Evolutionary conservation across 1,139 yeast species (phyloP).

Genomic region (Pichia cactophila): DNA sequence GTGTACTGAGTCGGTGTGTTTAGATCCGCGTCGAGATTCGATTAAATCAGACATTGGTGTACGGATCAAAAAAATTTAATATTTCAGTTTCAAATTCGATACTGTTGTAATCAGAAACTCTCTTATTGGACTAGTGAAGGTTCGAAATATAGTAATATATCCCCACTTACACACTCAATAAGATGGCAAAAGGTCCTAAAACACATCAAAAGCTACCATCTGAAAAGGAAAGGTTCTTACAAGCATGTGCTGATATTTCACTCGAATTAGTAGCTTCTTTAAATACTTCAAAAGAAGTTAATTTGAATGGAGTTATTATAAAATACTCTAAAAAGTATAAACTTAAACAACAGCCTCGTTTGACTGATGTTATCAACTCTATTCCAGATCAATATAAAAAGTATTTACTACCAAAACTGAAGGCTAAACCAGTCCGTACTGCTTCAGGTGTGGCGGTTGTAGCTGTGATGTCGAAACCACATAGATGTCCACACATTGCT

Average conservation of each 20-base stretch:
- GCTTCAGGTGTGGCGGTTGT: conserved; percentile 98
- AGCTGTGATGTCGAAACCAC: conserved; percentile 99
- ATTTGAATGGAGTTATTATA: conserved; percentile 82
- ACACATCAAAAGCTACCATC: conserved; percentile 59
- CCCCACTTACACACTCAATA: background rate
- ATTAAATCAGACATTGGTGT: background rate
- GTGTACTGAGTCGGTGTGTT: no score
- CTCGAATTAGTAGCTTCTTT: conserved; percentile 77
- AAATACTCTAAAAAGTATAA: conserved; percentile 85
- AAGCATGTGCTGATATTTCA: conserved; percentile 90
- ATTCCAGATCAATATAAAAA: conserved; percentile 95
- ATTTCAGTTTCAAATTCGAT: background rate
- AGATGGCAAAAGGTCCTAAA: conserved; percentile 26
- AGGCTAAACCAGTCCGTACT: conserved; percentile 97
- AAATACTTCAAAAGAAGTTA: conserved; percentile 59
- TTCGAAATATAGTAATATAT: background rate
- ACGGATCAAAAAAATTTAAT: conserved; percentile 1
- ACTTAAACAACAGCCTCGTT: conserved; percentile 84
- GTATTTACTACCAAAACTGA: conserved; percentile 81
- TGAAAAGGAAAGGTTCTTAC: conserved; percentile 87
- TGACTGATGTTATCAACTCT: conserved; percentile 89
- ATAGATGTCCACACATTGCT: conserved; percentile 98
- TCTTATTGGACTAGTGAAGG: background rate
- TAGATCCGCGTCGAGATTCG: background rate
- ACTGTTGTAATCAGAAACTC: background rate